Percentiles rank a stretch among this genome's conserved stretches.
phyloP scores from a whole-genome alignment of 139 green algal genomes.

The Chlamydomonas eustigma region DNA sequence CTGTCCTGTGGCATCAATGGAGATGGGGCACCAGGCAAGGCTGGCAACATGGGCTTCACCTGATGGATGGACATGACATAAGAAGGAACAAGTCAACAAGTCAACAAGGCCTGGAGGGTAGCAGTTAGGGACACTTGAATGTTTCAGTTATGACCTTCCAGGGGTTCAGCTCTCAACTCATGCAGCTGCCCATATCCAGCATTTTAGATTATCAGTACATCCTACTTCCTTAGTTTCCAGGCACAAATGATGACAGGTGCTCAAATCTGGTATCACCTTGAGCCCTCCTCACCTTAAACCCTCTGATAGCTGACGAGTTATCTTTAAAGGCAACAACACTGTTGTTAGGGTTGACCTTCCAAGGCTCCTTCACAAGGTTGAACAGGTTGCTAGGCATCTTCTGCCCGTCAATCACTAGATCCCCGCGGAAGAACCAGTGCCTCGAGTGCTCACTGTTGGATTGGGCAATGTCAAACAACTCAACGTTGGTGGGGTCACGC shows the following conservation, averaged over 20 bases:
- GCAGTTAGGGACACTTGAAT: neutral
- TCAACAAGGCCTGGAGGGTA: no score
- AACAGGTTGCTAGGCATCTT: conserved; percentile 42
- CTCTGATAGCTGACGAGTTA: conserved; percentile 94
- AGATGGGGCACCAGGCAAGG: conserved; percentile 60
- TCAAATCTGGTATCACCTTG: no score
- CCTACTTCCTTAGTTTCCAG: conserved; percentile 60
- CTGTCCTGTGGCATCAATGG: conserved; percentile 51
- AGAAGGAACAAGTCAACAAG: neutral
- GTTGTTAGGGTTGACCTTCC: conserved; percentile 77
- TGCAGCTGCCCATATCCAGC: neutral
- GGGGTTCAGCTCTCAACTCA: no score
- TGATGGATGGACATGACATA: conserved; percentile 5
- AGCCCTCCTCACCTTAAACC: no score
- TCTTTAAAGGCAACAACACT: conserved; percentile 98
- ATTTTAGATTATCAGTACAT: neutral
- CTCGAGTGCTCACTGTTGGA: conserved; percentile 80
- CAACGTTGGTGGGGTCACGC: conserved; percentile 95
- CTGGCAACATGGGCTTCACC: conserved; percentile 73
- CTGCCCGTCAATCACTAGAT: conserved; percentile 88
- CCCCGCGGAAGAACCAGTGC: conserved; percentile 92
- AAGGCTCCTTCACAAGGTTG: conserved; percentile 45
- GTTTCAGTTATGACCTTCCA: no score
- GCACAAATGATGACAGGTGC: conserved; percentile 70
- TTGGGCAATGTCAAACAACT: conserved; percentile 99